These are phyloP conservation scores for Salvia splendens DNA, from an alignment of 257 asterid genomes.

Conservation along the genomic window DNA sequence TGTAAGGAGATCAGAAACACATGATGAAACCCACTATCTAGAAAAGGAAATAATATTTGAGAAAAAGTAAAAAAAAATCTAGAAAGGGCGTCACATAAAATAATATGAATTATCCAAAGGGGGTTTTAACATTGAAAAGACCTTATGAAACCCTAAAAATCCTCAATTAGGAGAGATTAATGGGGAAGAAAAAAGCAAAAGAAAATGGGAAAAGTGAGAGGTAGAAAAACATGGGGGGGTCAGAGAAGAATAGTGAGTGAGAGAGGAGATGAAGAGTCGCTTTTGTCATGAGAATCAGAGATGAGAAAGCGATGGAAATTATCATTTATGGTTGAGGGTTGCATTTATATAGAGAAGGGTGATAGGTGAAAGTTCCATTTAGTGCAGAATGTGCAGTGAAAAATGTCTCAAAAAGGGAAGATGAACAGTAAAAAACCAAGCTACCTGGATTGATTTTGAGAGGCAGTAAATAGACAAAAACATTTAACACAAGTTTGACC, in stretches of 20 bases:
- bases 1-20: constrained; percentile 27
- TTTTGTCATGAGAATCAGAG: constrained; percentile 65
- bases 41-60: not conserved
- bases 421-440: constrained; percentile 27
- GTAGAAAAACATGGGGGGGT: not conserved
- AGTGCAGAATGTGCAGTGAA: constrained; percentile 39
- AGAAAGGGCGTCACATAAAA: constrained; percentile 28
- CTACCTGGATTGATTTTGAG: constrained; percentile 14
- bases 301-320: constrained; percentile 49
- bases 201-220: not conserved
- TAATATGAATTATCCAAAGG: constrained; percentile 8
- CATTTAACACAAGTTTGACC: constrained; percentile 42
- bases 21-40: constrained; percentile 23
- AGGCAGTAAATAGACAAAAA: constrained; percentile 20
- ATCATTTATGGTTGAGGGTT: constrained; percentile 12
- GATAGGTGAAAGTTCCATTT: constrained; percentile 28
- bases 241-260: constrained; percentile 37
- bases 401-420: constrained; percentile 32
- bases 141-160: constrained; percentile 37
- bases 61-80: not conserved
- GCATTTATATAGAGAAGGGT: constrained; percentile 28
- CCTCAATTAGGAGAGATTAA: not conserved
- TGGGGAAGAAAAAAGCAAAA: not conserved
- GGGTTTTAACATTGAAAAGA: not conserved
- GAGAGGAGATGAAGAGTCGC: constrained; percentile 48